Conservation (phyloP, 805 yeast genomes). For the Kuraishia borneana region DNA sequence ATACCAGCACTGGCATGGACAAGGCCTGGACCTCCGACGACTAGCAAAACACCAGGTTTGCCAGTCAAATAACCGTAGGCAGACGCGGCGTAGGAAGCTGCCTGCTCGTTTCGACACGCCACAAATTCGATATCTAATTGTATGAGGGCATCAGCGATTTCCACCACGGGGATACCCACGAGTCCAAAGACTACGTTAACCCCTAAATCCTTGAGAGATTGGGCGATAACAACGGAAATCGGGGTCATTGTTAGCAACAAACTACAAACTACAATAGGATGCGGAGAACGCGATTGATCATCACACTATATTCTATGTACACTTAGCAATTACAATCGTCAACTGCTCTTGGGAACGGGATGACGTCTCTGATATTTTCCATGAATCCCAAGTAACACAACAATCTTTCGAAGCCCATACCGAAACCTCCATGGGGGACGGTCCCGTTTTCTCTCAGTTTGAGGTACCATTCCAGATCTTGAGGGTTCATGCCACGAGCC, state of each 20-base stretch:
- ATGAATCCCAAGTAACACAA: constrained; percentile 61
- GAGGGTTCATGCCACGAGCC: constrained; percentile 41
- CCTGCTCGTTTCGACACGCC: constrained; percentile 59
- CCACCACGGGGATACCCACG: constrained; percentile 70
- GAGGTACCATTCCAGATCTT: constrained; percentile 70
- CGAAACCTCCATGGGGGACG: constrained; percentile 95
- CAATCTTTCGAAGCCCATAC: constrained; percentile 86
- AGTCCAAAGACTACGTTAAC: constrained; percentile 54
- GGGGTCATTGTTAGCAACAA: too few relatives aligned
- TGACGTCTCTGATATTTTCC: constrained; percentile 77
- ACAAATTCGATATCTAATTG: constrained; percentile 42
- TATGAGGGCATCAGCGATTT: constrained; percentile 52
- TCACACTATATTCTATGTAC: too few relatives aligned
- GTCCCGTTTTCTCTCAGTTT: constrained; percentile 66
- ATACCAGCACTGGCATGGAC: constrained; percentile 60
- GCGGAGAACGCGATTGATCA: too few relatives aligned
- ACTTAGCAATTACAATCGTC: constrained; percentile 33
- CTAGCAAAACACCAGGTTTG: constrained; percentile 53
- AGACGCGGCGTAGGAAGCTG: constrained; percentile 70
- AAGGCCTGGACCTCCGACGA: constrained; percentile 71
- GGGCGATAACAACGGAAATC: constrained; percentile 38
- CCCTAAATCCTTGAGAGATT: constrained; percentile 33
- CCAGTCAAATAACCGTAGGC: constrained; percentile 57
- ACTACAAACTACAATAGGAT: too few relatives aligned
- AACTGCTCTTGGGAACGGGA: constrained; percentile 76